phyloP scores from a whole-genome alignment of 495 filamentous ascomycete genomes.

The Bombardia bombarda region DNA sequence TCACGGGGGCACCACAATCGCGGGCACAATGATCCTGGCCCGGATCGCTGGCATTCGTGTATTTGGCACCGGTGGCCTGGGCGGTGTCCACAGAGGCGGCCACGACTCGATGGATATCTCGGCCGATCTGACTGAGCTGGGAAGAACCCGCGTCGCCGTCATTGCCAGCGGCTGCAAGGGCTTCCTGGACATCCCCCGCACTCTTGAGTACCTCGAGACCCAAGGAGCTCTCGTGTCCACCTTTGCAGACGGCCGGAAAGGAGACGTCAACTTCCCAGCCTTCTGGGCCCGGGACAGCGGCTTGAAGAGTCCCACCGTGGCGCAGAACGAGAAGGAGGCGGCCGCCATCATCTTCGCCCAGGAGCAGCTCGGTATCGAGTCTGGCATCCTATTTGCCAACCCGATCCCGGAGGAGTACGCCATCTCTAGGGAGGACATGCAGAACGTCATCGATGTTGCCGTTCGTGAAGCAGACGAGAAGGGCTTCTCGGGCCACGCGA shows the following conservation, averaged over 20 bases:
- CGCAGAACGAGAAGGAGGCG: constrained; percentile 70
- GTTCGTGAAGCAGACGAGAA: constrained; percentile 60
- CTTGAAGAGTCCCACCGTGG: constrained; percentile 62
- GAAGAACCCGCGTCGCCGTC: constrained; percentile 83
- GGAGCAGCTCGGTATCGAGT: constrained; percentile 54
- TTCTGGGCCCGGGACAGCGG: constrained; percentile 88
- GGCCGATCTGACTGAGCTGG: constrained; percentile 89
- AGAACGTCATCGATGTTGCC: constrained; percentile 63
- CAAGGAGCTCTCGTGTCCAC: constrained; percentile 82
- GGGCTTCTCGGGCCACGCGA: constrained; percentile 64
- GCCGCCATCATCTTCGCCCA: constrained; percentile 65
- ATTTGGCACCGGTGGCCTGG: constrained; percentile 79
- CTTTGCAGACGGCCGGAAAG: constrained; percentile 63
- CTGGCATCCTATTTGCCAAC: constrained; percentile 79
- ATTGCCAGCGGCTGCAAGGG: constrained; percentile 89
- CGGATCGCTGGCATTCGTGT: constrained; percentile 82
- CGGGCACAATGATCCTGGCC: constrained; percentile 87
- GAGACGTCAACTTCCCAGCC: constrained; percentile 68
- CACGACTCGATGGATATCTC: constrained; percentile 87
- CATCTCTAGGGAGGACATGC: constrained; percentile 66
- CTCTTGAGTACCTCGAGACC: constrained; percentile 90
- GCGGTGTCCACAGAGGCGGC: constrained; percentile 88
- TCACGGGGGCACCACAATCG: constrained; percentile 86
- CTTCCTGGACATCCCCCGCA: constrained; percentile 85
- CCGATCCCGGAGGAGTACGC: constrained; percentile 67